Conservation (phyloP, 441 rosid genomes). For the Raphanus hybrid region DNA sequence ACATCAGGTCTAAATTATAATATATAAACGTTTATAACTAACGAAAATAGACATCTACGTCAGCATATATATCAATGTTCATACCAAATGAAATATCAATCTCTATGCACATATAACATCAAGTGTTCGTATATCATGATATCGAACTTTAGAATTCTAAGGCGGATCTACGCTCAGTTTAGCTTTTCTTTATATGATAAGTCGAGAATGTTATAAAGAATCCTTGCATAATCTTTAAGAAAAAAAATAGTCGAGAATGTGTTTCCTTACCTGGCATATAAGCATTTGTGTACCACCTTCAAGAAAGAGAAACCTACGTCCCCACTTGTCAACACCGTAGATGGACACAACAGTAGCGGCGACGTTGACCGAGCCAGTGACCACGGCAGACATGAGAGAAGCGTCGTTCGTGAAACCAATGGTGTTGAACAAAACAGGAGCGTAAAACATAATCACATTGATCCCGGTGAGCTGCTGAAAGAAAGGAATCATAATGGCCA, state of each 20-base stretch:
- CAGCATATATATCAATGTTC: not conserved
- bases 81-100: not conserved
- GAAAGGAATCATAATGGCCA: conserved; percentile 55
- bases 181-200: no score
- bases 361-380: conserved; percentile 47
- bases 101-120: no score
- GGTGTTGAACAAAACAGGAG: conserved; percentile 56
- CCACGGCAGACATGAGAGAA: conserved; percentile 56
- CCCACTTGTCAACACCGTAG: conserved; percentile 52
- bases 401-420: conserved; percentile 53
- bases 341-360: conserved; percentile 49
- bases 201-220: no score
- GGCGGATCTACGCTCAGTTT: no score
- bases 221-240: no score
- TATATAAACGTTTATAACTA: not conserved
- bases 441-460: conserved; percentile 60
- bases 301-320: conserved; percentile 48
- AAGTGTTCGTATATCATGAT: no score
- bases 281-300: conserved; percentile 59
- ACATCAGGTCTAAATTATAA: not conserved
- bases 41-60: not conserved
- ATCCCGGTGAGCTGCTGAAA: conserved; percentile 63
- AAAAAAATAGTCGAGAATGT: conserved; percentile 24
- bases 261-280: conserved; percentile 44
- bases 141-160: no score